A percentile compares a stretch with the other conserved stretches of the same genome.
Conservation (phyloP, 2,329 filamentous ascomycete genomes). For the Hypomyces rosellus region DNA sequence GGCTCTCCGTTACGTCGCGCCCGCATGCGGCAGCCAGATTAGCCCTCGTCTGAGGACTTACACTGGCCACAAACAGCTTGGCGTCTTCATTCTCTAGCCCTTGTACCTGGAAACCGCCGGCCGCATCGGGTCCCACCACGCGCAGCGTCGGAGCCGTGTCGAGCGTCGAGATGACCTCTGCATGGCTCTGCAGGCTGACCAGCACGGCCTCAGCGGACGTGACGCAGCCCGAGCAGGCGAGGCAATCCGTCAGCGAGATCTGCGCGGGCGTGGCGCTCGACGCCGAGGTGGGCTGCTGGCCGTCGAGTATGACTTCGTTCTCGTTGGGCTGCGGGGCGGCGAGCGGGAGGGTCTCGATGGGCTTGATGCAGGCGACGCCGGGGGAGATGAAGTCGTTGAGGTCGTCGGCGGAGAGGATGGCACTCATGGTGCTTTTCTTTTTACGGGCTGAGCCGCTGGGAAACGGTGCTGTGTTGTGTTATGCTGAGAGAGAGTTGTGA, state of each 20-base stretch:
- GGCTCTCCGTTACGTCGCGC: slow-evolving; percentile 59
- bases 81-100: slow-evolving; percentile 54
- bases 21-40: slow-evolving; percentile 81
- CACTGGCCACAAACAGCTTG: slow-evolving; percentile 82
- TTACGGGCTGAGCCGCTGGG: too few species aligned
- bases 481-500: too few species aligned
- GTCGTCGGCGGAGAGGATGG: slow-evolving; percentile 93
- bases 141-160: slow-evolving; percentile 56
- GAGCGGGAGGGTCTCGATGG: slow-evolving; percentile 80
- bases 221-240: slow-evolving; percentile 95
- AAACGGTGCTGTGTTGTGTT: too few species aligned
- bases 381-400: slow-evolving; percentile 99
- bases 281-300: slow-evolving; percentile 54
- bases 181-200: slow-evolving; percentile 87
- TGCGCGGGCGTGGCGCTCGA: slow-evolving; percentile 65
- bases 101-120: slow-evolving; percentile 35
- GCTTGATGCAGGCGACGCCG: slow-evolving; percentile 96
- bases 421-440: slow-evolving; percentile 63
- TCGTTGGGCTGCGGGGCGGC: slow-evolving; percentile 43
- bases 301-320: slow-evolving; percentile 92
- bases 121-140: slow-evolving; percentile 26
- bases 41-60: slow-evolving; percentile 85
- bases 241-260: slow-evolving; percentile 93
- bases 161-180: slow-evolving; percentile 78
- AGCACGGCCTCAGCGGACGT: slow-evolving; percentile 97